A percentile compares a stretch with the other conserved stretches of the same genome.
Conservation (phyloP, 2,329 filamentous ascomycete species). For the Macrophomina pseudophaseolina region DNA sequence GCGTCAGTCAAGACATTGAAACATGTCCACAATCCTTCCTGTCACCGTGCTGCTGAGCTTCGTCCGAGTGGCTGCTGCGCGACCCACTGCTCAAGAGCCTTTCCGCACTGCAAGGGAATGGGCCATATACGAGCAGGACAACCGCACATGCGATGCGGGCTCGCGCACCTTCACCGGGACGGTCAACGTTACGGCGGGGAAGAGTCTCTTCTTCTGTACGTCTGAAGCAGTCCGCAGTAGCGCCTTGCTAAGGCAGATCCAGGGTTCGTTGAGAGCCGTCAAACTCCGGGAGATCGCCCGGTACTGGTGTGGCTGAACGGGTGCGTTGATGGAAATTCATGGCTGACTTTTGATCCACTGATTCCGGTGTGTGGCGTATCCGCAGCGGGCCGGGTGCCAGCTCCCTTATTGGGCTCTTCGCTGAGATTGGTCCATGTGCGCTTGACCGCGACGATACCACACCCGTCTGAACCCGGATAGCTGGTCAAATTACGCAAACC, state of each 20-base stretch:
- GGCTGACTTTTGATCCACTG: not conserved
- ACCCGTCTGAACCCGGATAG: not conserved
- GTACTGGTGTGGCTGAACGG: conserved; percentile 5
- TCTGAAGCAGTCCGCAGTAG: not conserved
- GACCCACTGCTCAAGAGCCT: not conserved
- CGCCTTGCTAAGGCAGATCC: not conserved
- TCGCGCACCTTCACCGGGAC: not conserved
- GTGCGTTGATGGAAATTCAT: conserved; percentile 4
- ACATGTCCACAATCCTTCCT: not conserved
- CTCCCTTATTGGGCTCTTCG: not conserved
- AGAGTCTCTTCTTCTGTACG: not conserved
- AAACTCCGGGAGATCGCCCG: conserved; percentile 6
- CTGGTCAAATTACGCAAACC: not conserved
- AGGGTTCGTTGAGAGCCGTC: conserved; percentile 11
- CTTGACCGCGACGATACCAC: not conserved
- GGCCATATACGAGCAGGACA: not conserved
- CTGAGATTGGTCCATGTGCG: not conserved
- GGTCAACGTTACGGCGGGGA: not conserved
- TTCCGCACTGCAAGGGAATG: not conserved
- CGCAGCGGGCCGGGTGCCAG: conserved; percentile 1
- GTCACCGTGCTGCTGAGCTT: not conserved
- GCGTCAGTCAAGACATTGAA: not conserved
- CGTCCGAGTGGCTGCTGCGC: not conserved
- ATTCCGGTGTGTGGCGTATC: not conserved
- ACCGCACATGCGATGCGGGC: not conserved